Percentiles rank a stretch among this genome's conserved stretches.
phyloP scores from a whole-genome alignment of 352 stramenopile genomes.

The Phytophthora crassamura region DNA sequence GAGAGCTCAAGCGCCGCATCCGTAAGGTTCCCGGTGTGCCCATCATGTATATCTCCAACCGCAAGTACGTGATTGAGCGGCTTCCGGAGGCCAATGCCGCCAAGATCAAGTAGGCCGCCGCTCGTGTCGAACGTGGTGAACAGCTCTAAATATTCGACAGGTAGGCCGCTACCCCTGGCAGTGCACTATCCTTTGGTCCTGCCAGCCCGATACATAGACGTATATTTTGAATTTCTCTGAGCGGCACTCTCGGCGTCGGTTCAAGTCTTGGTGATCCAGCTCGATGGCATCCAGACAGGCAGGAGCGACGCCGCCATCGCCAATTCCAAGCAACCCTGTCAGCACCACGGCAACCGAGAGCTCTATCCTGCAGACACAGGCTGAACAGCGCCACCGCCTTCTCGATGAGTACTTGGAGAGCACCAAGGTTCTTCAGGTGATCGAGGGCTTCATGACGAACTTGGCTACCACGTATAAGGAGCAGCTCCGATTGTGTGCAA shows the following conservation, averaged over 20 bases:
- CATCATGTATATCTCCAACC: slow-evolving; percentile 99
- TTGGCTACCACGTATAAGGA: slow-evolving; percentile 38
- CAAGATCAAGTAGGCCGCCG: slow-evolving; percentile 80
- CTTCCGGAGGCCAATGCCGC: slow-evolving; percentile 97
- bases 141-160: slow-evolving; percentile 32
- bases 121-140: slow-evolving; percentile 8
- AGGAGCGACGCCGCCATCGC: background rate
- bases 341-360: background rate
- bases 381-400: slow-evolving; percentile 37
- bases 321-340: background rate
- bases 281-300: slow-evolving; percentile 19
- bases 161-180: slow-evolving; percentile 7
- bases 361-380: slow-evolving; percentile 23
- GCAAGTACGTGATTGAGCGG: slow-evolving; percentile 99
- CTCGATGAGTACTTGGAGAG: slow-evolving; percentile 52
- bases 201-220: slow-evolving; percentile 34
- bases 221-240: slow-evolving; percentile 32
- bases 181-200: background rate
- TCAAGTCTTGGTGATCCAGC: slow-evolving; percentile 13
- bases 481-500: slow-evolving; percentile 40
- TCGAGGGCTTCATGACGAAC: slow-evolving; percentile 36
- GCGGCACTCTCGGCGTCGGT: slow-evolving; percentile 5
- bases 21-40: slow-evolving; percentile 99
- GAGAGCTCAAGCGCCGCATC: slow-evolving; percentile 98
- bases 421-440: slow-evolving; percentile 47